A percentile compares a stretch with the other conserved stretches of the same genome.
Evolutionary conservation across 371 early-diverging fungal genomes (phyloP).

Genomic region (Entomophthora muscae): DNA sequence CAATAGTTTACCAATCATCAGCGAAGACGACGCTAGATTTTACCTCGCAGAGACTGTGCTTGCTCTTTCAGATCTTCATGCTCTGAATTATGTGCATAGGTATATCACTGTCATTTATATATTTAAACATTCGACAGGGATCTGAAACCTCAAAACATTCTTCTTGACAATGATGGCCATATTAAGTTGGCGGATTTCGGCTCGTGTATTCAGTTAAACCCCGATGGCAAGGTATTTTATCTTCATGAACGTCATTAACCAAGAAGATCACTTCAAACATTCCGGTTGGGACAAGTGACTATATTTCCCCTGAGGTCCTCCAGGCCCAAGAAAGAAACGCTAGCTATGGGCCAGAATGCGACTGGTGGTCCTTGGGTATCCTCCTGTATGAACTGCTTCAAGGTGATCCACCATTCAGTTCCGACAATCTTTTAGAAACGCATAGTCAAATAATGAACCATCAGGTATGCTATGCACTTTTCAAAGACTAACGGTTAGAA

Average conservation of each 20-base stretch:
- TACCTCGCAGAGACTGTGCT: conserved; percentile 89
- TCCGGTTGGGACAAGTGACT: conserved; percentile 88
- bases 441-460: conserved; percentile 69
- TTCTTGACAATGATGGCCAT: conserved; percentile 13
- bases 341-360: conserved; percentile 84
- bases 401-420: conserved; percentile 88
- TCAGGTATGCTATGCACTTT: conserved; percentile 16
- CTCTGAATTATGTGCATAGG: conserved; percentile 87
- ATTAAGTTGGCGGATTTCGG: conserved; percentile 90
- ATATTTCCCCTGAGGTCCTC: conserved; percentile 89
- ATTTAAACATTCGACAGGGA: conserved; percentile 8
- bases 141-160: conserved; percentile 13
- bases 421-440: conserved; percentile 63
- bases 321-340: conserved; percentile 31
- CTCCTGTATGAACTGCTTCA: conserved; percentile 95
- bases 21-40: conserved; percentile 80
- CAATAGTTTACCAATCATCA: conserved; percentile 31
- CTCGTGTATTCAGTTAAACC: conserved; percentile 26
- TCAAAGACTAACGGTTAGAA: conserved; percentile 25
- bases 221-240: conserved; percentile 15
- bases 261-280: conserved; percentile 35
- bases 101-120: background rate
- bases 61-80: conserved; percentile 83
- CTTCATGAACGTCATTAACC: background rate
- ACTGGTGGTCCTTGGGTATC: conserved; percentile 98